Evolutionary conservation across 768 basidiomycete genomes (phyloP).

Genomic region (Rhizopogon salebrosus): DNA sequence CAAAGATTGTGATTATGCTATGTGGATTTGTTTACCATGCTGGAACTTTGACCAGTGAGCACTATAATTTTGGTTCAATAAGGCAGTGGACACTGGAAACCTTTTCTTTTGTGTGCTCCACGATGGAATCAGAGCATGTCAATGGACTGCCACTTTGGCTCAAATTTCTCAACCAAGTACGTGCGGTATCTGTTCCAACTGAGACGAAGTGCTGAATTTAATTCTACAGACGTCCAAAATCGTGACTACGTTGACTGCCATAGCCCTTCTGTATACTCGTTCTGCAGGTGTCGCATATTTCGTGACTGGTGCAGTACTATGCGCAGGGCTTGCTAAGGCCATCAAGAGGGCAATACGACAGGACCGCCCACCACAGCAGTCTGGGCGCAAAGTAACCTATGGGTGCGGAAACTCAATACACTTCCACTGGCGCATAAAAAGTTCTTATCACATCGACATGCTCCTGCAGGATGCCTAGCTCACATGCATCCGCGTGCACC

Average conservation of each 20-base stretch:
- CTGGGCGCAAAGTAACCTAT: conserved; percentile 50
- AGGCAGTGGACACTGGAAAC: too few species aligned
- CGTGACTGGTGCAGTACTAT: conserved; percentile 48
- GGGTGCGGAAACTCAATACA: conserved; percentile 45
- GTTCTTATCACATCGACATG: background rate
- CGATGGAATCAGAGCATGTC: background rate
- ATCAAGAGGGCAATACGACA: conserved; percentile 61
- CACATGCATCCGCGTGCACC: conserved; percentile 66
- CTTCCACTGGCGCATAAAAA: background rate
- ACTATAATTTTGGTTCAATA: too few species aligned
- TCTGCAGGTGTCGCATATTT: conserved; percentile 63
- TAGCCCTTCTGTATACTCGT: conserved; percentile 50
- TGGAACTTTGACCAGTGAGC: too few species aligned
- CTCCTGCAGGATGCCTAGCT: conserved; percentile 69
- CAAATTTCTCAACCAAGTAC: conserved; percentile 28
- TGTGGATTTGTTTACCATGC: too few species aligned
- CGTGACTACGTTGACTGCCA: conserved; percentile 47
- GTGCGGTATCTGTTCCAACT: background rate
- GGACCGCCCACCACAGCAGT: conserved; percentile 46
- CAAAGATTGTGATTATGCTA: too few species aligned
- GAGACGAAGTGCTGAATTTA: background rate
- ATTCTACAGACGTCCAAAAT: conserved; percentile 49
- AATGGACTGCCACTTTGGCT: conserved; percentile 17
- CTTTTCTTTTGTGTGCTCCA: background rate
- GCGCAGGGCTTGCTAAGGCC: conserved; percentile 53